Evolutionary conservation across 495 filamentous ascomycete genomes (phyloP).

Genomic region (Podospora anserina): DNA sequence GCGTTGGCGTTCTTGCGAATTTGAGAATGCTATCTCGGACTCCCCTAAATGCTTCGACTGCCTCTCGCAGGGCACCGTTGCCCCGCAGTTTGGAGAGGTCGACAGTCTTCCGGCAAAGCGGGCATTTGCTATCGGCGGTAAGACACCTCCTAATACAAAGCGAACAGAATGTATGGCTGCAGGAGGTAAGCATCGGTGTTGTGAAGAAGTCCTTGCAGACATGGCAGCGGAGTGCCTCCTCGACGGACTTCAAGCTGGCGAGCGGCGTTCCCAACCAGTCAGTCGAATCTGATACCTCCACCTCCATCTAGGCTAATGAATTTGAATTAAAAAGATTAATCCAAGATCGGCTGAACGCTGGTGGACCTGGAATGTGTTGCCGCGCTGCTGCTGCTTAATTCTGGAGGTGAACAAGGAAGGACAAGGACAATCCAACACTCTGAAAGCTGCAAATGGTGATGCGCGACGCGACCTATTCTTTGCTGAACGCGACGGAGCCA

Average conservation of each 20-base stretch:
- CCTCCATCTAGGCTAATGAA: slow-evolving; percentile 24
- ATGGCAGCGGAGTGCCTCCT: slow-evolving; percentile 85
- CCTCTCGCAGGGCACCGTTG: slow-evolving; percentile 78
- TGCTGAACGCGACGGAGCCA: neutral
- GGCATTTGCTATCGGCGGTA: slow-evolving; percentile 77
- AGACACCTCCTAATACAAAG: slow-evolving; percentile 86
- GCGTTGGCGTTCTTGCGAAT: slow-evolving; percentile 49
- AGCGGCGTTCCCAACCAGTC: slow-evolving; percentile 89
- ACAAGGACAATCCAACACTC: too few relatives aligned
- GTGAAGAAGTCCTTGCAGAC: slow-evolving; percentile 97
- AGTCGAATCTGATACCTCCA: slow-evolving; percentile 76
- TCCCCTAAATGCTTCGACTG: slow-evolving; percentile 73
- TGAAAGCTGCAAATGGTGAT: neutral
- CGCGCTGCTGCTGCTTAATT: neutral
- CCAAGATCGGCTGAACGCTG: neutral
- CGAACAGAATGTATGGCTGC: slow-evolving; percentile 95
- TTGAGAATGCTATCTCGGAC: slow-evolving; percentile 60
- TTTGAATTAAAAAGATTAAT: slow-evolving; percentile 31
- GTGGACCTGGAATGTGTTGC: neutral
- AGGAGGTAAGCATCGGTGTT: slow-evolving; percentile 90
- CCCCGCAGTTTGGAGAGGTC: slow-evolving; percentile 79
- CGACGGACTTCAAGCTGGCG: slow-evolving; percentile 66
- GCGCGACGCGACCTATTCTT: slow-evolving; percentile 11
- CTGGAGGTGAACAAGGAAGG: neutral
- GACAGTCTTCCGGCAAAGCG: slow-evolving; percentile 69